Base-by-base conservation (phyloP, 768 basidiomycete species). In the Psilocybe azurescens region DNA sequence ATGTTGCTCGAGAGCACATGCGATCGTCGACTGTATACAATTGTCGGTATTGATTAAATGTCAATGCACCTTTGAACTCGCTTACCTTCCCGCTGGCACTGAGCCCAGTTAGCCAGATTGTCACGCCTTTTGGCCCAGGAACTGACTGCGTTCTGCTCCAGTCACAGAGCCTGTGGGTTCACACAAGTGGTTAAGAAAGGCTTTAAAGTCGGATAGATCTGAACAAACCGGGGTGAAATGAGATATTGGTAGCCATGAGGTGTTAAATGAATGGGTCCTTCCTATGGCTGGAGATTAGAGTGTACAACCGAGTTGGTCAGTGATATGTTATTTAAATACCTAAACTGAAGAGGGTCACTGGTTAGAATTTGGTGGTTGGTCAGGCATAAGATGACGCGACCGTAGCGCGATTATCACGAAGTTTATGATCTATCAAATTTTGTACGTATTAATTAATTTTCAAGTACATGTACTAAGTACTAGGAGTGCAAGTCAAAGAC, bases 31-130 rank as follows among this genome's bases (percentile, higher is more conserved):
- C 95, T 99, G 58, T 32, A 41, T 41, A 38, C 39, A 8, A 29
- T 56, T 53, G 49, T 57, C 33, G 32, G 59, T 33, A 55, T 14
- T 50, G 30, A 41, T 18, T 16, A 41, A 32, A 8, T 48, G 32
- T 30, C 10, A 39, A 20, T 1, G 14, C 53, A 47, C 11, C 54
- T 28, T 41, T n/a, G 24, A 20, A 58, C 14, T 57, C 29, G 56
- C 78, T 56, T 46, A 94, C 95, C 86, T 97, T 98, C 54, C 96
- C 96, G 72, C 93, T 95, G 6, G 92, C 96, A 70, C 94, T 95
- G 16, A 99, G 86, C 5, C 97, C 97, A 6, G 97, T 99, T 61
- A 99, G 77, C 97, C 97, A 99, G 73, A 99, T 86, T 0, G 97
- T 99, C 4, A 90, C 85, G 20, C 97, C 97, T 65, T 84, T 73